Evolutionary conservation across 495 filamentous ascomycete species (phyloP).

Genomic region (Daldinia vernicosa): DNA sequence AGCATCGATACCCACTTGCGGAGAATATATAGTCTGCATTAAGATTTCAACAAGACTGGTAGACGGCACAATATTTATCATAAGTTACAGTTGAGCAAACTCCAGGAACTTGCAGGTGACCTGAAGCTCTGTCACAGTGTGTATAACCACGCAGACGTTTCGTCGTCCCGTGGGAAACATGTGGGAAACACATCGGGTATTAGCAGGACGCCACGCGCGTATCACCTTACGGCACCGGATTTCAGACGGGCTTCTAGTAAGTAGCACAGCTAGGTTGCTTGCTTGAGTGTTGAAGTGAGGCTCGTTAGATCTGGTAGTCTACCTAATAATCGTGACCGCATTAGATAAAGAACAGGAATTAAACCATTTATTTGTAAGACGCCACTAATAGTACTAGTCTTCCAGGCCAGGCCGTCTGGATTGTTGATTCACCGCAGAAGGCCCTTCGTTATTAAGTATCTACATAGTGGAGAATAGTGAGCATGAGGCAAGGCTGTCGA

Average conservation of each 20-base stretch:
- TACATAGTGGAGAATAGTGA: not conserved
- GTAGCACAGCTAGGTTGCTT: not conserved
- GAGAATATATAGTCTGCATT: not conserved
- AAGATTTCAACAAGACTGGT: not conserved
- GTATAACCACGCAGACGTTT: constrained; percentile 18
- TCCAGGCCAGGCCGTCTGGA: not conserved
- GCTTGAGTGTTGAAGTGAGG: not conserved
- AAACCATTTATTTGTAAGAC: not conserved
- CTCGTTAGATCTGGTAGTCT: not conserved
- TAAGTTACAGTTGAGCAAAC: not conserved
- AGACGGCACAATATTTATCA: not conserved
- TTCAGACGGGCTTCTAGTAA: not conserved
- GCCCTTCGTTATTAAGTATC: not conserved
- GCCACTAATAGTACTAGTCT: not conserved
- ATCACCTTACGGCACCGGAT: not conserved
- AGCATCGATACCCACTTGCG: constrained; percentile 24
- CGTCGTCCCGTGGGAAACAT: constrained; percentile 12
- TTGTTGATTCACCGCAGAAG: not conserved
- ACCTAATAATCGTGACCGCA: not conserved
- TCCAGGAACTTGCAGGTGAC: constrained; percentile 9
- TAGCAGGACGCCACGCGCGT: not conserved
- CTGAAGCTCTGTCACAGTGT: not conserved
- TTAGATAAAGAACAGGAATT: not conserved
- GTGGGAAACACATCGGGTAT: constrained; percentile 6
- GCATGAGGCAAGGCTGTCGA: not conserved